Percentiles rank a stretch among this genome's conserved stretches.
These are phyloP conservation scores for Chalciporus pseudorubinellus DNA, from an alignment of 768 basidiomycete species.

Conservation along the genomic window DNA sequence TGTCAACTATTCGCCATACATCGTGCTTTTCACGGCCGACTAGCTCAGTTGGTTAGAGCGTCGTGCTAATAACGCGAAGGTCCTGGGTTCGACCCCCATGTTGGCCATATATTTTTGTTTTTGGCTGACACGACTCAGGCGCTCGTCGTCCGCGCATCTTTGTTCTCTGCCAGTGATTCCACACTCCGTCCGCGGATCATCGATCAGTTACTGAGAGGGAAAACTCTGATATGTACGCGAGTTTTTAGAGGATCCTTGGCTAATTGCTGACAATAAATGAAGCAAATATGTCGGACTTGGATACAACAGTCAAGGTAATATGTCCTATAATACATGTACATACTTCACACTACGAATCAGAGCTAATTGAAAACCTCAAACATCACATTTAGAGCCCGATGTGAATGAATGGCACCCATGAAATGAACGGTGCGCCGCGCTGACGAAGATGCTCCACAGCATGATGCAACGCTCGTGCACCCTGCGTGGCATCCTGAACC, in stretches of 20 bases:
- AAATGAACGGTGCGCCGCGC: not conserved
- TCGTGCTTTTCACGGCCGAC: slow-evolving; percentile 15
- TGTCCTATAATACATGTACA: no score
- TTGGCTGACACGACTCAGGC: no score
- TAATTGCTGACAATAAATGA: no score
- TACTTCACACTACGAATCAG: not conserved
- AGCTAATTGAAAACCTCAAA: not conserved
- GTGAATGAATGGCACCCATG: slow-evolving; percentile 5
- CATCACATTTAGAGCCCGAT: not conserved
- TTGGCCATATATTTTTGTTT: slow-evolving; percentile 11
- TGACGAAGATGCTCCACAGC: not conserved
- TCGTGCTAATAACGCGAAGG: slow-evolving; percentile 33
- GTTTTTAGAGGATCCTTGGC: no score
- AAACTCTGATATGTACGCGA: no score
- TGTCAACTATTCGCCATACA: no score
- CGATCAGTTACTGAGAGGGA: no score
- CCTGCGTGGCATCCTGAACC: not conserved
- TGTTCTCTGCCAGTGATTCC: no score
- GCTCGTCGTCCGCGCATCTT: no score
- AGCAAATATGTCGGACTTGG: no score
- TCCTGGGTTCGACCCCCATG: slow-evolving; percentile 23
- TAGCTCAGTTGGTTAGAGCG: slow-evolving; percentile 36
- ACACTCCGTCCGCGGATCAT: no score
- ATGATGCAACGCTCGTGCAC: slow-evolving; percentile 1
- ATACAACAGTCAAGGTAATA: no score